Evolutionary conservation across 768 basidiomycete species (phyloP).

Genomic region (Collybia mongolica): DNA sequence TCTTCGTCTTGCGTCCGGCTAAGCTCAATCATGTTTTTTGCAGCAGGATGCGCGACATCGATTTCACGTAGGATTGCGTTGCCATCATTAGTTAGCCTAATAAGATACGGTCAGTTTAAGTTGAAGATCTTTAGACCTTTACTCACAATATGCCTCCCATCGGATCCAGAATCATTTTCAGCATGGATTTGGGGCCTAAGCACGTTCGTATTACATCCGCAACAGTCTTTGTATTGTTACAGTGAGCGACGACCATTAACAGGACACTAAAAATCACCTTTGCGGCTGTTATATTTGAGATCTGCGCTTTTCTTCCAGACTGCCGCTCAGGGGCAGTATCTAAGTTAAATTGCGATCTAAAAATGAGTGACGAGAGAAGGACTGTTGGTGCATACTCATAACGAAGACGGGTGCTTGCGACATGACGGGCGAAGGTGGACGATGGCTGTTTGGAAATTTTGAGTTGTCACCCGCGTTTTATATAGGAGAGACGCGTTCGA

Average conservation of each 20-base stretch:
- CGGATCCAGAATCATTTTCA: slow-evolving; percentile 99
- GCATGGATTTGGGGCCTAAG: slow-evolving; percentile 95
- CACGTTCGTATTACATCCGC: slow-evolving; percentile 98
- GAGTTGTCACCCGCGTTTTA: background rate
- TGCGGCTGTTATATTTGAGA: slow-evolving; percentile 95
- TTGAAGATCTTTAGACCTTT: slow-evolving; percentile 1
- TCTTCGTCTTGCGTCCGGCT: slow-evolving; percentile 98
- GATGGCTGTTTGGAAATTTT: background rate
- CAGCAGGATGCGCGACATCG: slow-evolving; percentile 97
- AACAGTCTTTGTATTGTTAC: slow-evolving; percentile 62
- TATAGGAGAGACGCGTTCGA: background rate
- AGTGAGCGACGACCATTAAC: background rate
- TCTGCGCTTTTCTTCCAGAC: slow-evolving; percentile 92
- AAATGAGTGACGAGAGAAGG: background rate
- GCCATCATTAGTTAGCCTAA: slow-evolving; percentile 95
- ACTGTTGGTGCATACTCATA: slow-evolving; percentile 1
- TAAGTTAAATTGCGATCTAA: slow-evolving; percentile 25
- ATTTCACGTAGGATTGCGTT: slow-evolving; percentile 98
- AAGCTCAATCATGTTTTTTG: slow-evolving; percentile 99
- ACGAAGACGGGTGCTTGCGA: slow-evolving; percentile 11
- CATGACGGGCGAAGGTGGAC: slow-evolving; percentile 2
- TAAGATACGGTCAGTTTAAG: background rate
- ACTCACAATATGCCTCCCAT: slow-evolving; percentile 98
- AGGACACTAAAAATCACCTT: slow-evolving; percentile 57
- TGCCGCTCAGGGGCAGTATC: slow-evolving; percentile 94